phyloP scores from a whole-genome alignment of 148 eudicot species.

The Vaccinium darrowii region DNA sequence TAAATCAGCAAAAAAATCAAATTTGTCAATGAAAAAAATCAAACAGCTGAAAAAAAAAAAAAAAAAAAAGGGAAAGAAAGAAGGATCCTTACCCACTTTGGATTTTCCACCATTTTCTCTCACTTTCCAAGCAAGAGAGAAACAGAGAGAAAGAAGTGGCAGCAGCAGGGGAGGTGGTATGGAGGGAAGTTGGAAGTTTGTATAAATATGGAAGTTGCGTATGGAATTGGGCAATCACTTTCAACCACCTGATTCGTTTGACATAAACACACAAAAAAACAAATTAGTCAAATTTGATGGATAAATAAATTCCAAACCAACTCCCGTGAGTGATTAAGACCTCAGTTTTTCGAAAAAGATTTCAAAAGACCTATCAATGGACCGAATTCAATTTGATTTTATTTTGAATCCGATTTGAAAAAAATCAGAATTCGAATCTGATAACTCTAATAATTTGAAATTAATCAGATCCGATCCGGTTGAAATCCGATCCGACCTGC shows the following conservation, averaged over 20 bases:
- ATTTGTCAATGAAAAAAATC: not conserved
- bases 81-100: conserved; percentile 16
- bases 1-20: not conserved
- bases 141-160: not conserved
- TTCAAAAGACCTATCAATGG: no score
- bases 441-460: no score
- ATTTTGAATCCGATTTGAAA: no score
- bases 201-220: not conserved
- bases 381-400: no score
- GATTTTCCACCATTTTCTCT: conserved; percentile 16
- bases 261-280: not conserved
- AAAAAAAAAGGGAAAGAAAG: not conserved
- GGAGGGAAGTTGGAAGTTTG: not conserved
- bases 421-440: no score
- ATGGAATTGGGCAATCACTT: conserved; percentile 11
- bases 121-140: not conserved
- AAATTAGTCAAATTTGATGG: conserved; percentile 7
- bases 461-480: no score
- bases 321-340: not conserved
- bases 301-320: conserved; percentile 6
- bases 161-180: not conserved
- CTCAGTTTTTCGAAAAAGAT: no score
- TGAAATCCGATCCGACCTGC: no score
- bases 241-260: conserved; percentile 12
- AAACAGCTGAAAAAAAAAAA: not conserved